phyloP scores from a whole-genome alignment of 768 basidiomycete species.

The Lentinula sp. region DNA sequence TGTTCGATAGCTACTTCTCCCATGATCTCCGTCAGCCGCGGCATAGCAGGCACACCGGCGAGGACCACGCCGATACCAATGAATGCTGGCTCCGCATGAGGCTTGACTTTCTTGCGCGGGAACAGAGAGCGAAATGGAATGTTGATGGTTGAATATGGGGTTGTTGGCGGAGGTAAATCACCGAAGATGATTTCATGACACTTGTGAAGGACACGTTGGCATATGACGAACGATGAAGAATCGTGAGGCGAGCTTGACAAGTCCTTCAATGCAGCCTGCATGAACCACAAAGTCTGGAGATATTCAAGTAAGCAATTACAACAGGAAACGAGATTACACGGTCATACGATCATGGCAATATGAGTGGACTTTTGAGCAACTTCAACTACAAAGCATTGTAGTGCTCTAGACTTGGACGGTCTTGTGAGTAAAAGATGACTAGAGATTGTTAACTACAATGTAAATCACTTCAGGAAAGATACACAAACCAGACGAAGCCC shows the following conservation, averaged over 20 bases:
- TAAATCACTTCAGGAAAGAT: background rate
- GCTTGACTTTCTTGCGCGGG: conserved; percentile 59
- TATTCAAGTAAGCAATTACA: conserved; percentile 10
- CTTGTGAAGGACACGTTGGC: conserved; percentile 83
- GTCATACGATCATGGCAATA: conserved; percentile 80
- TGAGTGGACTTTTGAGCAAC: conserved; percentile 88
- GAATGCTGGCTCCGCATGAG: conserved; percentile 66
- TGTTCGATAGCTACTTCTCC: conserved; percentile 88
- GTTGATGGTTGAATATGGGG: conserved; percentile 62
- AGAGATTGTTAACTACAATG: conserved; percentile 9
- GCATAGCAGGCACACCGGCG: conserved; percentile 75
- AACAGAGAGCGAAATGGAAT: conserved; percentile 41
- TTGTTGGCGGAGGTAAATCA: conserved; percentile 63
- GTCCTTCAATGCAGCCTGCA: conserved; percentile 92
- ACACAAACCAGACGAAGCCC: conserved; percentile 78
- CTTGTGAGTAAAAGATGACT: conserved; percentile 94
- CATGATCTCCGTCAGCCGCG: conserved; percentile 61
- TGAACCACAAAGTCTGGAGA: conserved; percentile 90
- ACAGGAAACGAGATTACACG: conserved; percentile 9
- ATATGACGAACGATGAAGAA: conserved; percentile 80
- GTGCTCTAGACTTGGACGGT: conserved; percentile 84
- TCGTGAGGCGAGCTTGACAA: conserved; percentile 50
- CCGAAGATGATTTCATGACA: conserved; percentile 97
- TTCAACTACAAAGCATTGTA: conserved; percentile 92
- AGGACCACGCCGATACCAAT: conserved; percentile 82